These are phyloP conservation scores for Dorcoceras hygrometricum DNA, from an alignment of 257 asterid genomes.

Conservation along the genomic window DNA sequence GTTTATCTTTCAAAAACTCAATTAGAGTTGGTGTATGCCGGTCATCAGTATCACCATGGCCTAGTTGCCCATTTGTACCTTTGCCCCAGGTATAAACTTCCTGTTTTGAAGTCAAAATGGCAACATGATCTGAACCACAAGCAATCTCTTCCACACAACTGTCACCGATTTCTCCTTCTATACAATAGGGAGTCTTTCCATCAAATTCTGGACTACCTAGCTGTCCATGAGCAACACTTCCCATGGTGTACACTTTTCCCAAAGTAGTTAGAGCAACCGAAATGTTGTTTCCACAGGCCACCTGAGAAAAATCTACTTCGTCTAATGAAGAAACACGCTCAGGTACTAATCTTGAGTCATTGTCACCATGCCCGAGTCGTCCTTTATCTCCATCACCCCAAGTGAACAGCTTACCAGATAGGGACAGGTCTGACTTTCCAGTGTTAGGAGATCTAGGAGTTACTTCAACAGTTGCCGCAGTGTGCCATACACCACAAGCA, in stretches of 20 bases:
- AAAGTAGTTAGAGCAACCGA: slow-evolving; percentile 65
- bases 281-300: slow-evolving; percentile 66
- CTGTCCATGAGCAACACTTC: slow-evolving; percentile 42
- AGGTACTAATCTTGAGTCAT: slow-evolving; percentile 41
- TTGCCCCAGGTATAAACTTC: slow-evolving; percentile 81
- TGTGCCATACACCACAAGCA: slow-evolving; percentile 80
- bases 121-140: slow-evolving; percentile 74
- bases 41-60: slow-evolving; percentile 60
- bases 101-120: slow-evolving; percentile 48
- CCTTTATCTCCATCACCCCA: slow-evolving; percentile 84
- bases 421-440: slow-evolving; percentile 21
- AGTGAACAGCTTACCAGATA: slow-evolving; percentile 56
- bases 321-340: slow-evolving; percentile 28
- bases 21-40: slow-evolving; percentile 52
- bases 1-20: slow-evolving; percentile 53
- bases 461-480: slow-evolving; percentile 68
- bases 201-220: slow-evolving; percentile 29
- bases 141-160: slow-evolving; percentile 50
- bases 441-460: slow-evolving; percentile 25
- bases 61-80: slow-evolving; percentile 66
- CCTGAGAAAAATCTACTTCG: slow-evolving; percentile 45
- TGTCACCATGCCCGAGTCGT: slow-evolving; percentile 74
- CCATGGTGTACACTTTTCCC: slow-evolving; percentile 65
- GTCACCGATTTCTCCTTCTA: slow-evolving; percentile 46
- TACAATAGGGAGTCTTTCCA: slow-evolving; percentile 36